Conservation (phyloP, 2,329 filamentous ascomycete species). For the Fusarium odoratissimum region DNA sequence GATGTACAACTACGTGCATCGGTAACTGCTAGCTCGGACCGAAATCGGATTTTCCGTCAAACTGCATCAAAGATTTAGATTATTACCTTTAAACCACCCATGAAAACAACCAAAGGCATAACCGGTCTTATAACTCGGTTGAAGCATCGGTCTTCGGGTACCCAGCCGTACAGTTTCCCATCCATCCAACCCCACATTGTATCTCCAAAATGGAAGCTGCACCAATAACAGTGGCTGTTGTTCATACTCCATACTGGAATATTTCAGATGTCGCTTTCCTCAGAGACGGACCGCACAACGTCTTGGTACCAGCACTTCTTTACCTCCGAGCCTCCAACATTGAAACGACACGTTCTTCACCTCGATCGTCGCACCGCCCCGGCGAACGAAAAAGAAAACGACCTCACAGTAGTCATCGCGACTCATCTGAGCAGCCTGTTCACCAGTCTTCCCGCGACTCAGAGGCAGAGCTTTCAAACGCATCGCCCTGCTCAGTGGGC, state of each 20-base stretch:
- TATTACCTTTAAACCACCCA: background rate
- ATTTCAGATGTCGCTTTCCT: background rate
- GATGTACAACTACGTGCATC: background rate
- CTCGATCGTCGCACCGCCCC: rapidly evolving
- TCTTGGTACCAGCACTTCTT: background rate
- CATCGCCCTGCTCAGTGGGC: background rate
- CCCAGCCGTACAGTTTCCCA: background rate
- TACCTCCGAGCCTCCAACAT: background rate
- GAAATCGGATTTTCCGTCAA: background rate
- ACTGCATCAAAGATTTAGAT: background rate
- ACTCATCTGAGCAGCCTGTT: rapidly evolving
- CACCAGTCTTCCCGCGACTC: rapidly evolving
- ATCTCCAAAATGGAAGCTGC: background rate
- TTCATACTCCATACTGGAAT: background rate
- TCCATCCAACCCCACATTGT: background rate
- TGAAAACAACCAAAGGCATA: background rate
- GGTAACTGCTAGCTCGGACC: background rate
- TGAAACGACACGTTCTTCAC: background rate
- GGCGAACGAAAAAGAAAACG: background rate
- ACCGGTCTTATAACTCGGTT: background rate
- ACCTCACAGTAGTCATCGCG: rapidly evolving
- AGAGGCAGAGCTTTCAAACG: rapidly evolving
- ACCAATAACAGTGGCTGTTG: background rate
- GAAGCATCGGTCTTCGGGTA: background rate
- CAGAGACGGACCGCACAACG: background rate